A percentile compares a stretch with the other conserved stretches of the same genome.
Evolutionary conservation across 345 rosid species (phyloP).

Genomic region (Populus davidiana): DNA sequence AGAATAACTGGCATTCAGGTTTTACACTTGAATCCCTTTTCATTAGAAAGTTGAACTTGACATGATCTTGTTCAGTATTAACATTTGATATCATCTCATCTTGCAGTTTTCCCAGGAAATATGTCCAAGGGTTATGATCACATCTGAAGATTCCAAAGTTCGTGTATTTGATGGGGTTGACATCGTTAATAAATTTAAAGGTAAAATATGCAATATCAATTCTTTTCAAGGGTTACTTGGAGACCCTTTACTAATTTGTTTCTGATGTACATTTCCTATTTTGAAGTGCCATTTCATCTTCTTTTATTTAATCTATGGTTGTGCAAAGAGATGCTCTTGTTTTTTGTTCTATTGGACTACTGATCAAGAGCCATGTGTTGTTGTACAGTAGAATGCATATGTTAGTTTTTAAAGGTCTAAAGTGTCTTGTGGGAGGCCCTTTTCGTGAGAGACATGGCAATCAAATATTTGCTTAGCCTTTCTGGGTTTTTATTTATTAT

Average conservation of each 20-base stretch:
- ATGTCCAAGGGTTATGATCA: constrained; percentile 53
- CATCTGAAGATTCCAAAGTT: constrained; percentile 75
- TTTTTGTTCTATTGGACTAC: too few relatives aligned
- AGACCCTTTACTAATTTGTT: neutral
- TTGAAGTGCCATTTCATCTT: neutral
- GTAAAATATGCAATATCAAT: constrained; percentile 24
- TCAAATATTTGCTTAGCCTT: neutral
- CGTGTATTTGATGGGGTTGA: constrained; percentile 58
- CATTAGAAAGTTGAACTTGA: neutral
- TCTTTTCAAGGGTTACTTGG: neutral
- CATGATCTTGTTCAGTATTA: neutral
- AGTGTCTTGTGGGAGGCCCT: neutral
- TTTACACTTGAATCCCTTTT: constrained; percentile 9
- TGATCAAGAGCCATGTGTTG: neutral
- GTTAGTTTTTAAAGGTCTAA: neutral
- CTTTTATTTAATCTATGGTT: neutral
- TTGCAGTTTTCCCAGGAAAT: constrained; percentile 58
- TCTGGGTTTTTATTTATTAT: neutral
- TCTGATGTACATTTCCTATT: too few relatives aligned
- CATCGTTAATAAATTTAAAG: constrained; percentile 61
- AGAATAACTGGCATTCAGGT: constrained; percentile 78
- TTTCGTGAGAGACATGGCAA: too few relatives aligned
- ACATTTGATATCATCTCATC: constrained; percentile 10
- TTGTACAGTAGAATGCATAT: neutral
- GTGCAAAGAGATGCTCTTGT: neutral